Percentiles rank a stretch among this genome's conserved stretches.
Conservation (phyloP, 2,329 filamentous ascomycete genomes). For the Lachnellula arida region DNA sequence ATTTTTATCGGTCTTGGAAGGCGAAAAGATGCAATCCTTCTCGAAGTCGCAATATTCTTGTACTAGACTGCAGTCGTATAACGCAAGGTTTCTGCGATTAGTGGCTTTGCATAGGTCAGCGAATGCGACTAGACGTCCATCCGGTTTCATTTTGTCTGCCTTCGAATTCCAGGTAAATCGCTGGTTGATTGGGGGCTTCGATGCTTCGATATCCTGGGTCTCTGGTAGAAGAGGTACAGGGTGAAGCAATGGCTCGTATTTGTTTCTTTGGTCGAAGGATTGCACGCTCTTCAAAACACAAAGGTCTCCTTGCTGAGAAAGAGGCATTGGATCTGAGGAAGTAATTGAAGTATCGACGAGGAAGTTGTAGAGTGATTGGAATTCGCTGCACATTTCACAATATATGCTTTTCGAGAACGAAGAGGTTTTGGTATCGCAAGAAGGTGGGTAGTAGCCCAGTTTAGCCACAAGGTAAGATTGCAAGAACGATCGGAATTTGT, state of each 20-base stretch:
- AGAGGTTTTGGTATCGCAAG: constrained; percentile 36
- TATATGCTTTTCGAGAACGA: constrained; percentile 56
- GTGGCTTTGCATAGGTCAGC: constrained; percentile 48
- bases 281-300: constrained; percentile 65
- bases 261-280: constrained; percentile 59
- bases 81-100: constrained; percentile 35
- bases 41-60: constrained; percentile 68
- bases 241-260: constrained; percentile 55
- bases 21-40: constrained; percentile 46
- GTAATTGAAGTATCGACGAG: constrained; percentile 60
- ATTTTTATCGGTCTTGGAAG: constrained; percentile 49
- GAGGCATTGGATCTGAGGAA: constrained; percentile 40
- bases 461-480: constrained; percentile 61
- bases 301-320: constrained; percentile 59
- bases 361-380: constrained; percentile 65
- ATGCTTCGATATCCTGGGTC: constrained; percentile 12
- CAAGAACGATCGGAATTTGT: constrained; percentile 67
- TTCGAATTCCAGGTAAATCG: constrained; percentile 18
- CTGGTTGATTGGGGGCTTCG: constrained; percentile 28
- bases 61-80: constrained; percentile 50
- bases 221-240: constrained; percentile 63
- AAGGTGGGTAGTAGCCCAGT: constrained; percentile 68
- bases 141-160: constrained; percentile 40
- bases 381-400: constrained; percentile 61
- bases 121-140: constrained; percentile 46